Evolutionary conservation across 768 basidiomycete genomes (phyloP).

Genomic region (Boletus barrowsii): DNA sequence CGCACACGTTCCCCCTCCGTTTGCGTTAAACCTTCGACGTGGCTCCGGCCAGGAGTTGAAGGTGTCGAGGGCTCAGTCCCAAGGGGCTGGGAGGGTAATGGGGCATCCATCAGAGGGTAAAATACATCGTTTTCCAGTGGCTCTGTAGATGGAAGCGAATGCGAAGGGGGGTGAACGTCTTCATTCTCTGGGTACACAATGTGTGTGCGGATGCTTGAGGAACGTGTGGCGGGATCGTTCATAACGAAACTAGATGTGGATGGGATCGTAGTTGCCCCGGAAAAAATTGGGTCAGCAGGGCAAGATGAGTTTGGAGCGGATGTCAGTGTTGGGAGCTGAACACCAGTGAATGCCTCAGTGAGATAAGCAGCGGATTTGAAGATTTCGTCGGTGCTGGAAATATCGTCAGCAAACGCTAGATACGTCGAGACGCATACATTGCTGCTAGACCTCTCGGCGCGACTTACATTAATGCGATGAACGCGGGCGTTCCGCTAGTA

Average conservation of each 20-base stretch:
- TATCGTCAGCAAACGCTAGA: constrained; percentile 2
- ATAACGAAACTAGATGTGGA: neutral
- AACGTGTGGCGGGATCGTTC: constrained; percentile 11
- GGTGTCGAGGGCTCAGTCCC: neutral
- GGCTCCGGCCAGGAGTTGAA: neutral
- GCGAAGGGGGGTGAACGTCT: neutral
- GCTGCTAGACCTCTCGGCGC: neutral
- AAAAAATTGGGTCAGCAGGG: neutral
- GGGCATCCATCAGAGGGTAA: neutral
- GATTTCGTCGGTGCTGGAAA: constrained; percentile 65
- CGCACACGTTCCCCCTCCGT: neutral
- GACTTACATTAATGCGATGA: constrained; percentile 65
- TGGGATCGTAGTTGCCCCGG: neutral
- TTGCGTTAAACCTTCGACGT: neutral
- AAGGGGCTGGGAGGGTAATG: neutral
- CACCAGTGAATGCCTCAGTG: constrained; percentile 56
- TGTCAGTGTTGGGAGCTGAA: constrained; percentile 17
- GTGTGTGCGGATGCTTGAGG: constrained; percentile 24
- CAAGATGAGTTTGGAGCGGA: constrained; percentile 14
- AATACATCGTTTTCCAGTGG: neutral
- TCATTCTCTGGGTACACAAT: constrained; percentile 14
- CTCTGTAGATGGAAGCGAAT: neutral
- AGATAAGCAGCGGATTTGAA: constrained; percentile 75
- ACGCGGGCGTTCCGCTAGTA: constrained; percentile 65
- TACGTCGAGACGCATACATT: neutral